Conservation (phyloP, 805 yeast species). For the Yarrowia sp. region DNA sequence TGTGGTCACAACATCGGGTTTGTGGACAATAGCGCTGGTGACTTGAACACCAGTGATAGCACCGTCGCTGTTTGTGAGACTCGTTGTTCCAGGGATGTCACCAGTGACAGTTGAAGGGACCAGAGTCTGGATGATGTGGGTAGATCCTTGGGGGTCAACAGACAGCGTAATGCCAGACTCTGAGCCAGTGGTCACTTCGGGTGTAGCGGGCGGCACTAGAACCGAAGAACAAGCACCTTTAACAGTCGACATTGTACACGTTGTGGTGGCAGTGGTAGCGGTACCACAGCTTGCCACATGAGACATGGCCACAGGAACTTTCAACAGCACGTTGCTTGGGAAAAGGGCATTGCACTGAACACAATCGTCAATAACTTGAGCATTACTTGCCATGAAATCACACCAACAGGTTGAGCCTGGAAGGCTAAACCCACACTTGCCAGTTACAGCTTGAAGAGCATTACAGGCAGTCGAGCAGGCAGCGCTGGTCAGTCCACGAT, state of each 20-base stretch:
- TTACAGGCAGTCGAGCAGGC: background rate
- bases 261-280: background rate
- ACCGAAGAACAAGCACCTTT: background rate
- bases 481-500: background rate
- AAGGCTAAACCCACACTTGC: background rate
- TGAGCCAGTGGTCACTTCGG: background rate
- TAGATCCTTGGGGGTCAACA: background rate
- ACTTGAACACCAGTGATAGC: background rate
- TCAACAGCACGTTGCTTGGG: background rate
- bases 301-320: background rate
- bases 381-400: background rate
- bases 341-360: background rate
- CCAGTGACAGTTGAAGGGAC: background rate
- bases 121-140: background rate
- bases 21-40: background rate
- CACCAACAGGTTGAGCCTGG: background rate
- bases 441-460: background rate
- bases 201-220: background rate
- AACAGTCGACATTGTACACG: background rate
- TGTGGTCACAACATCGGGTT: background rate
- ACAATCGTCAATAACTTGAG: background rate
- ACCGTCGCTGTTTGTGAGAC: background rate
- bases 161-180: background rate
- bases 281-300: background rate
- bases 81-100: background rate